Evolutionary conservation across 257 asterid genomes (phyloP).

Genomic region (Rauvolfia tetraphylla): DNA sequence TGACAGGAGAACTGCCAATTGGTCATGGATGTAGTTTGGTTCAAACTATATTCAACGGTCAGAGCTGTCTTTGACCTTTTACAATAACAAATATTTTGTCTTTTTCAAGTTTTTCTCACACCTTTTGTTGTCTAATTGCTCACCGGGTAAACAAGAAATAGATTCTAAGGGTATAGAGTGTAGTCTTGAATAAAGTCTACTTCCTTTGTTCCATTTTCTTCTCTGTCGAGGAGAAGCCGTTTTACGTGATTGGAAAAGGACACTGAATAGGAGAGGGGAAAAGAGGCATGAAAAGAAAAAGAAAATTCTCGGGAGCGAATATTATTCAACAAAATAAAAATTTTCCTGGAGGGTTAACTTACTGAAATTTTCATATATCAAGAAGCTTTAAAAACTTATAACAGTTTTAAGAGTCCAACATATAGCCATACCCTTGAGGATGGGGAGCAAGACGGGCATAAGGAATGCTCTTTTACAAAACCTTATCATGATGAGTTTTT

Average conservation of each 20-base stretch:
- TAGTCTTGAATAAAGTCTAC: not conserved
- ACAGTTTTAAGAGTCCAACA: not conserved
- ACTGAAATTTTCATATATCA: not conserved
- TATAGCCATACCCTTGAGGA: not conserved
- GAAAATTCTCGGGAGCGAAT: not conserved
- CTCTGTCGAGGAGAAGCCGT: not conserved
- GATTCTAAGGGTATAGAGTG: not conserved
- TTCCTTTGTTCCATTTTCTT: not conserved
- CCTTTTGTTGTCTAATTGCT: not conserved
- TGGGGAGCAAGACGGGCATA: not conserved
- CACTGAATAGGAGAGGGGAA: not conserved
- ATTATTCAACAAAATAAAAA: not conserved
- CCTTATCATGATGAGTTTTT: not conserved
- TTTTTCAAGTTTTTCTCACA: not conserved
- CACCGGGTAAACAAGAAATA: not conserved
- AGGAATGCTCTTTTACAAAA: not conserved
- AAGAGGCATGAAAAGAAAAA: not conserved
- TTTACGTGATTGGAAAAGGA: not conserved
- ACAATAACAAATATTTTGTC: not conserved
- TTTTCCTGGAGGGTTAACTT: not conserved
- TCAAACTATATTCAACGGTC: conserved; percentile 80
- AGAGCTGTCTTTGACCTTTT: conserved; percentile 15
- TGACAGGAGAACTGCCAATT: conserved; percentile 58
- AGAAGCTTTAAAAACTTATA: not conserved
- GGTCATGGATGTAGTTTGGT: conserved; percentile 64